A percentile compares a stretch with the other conserved stretches of the same genome.
Conservation (phyloP, 1,284 basidiomycete genomes). For the Gomphus sp. region DNA sequence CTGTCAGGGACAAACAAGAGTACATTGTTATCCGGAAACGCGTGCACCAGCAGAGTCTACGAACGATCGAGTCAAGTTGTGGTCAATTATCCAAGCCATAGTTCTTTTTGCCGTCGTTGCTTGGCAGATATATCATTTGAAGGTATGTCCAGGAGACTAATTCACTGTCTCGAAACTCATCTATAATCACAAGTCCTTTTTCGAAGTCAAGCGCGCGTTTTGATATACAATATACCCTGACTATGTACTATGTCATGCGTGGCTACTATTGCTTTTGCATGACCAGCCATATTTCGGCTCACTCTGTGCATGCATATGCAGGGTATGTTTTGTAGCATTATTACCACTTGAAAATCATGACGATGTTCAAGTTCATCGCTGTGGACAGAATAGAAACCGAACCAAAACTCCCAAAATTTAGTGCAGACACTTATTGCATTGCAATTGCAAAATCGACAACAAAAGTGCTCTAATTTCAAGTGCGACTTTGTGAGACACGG, state of each 20-base stretch:
- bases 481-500: not conserved
- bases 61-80: constrained; percentile 97
- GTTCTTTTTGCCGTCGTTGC: constrained; percentile 62
- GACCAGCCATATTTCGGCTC: not conserved
- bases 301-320: not conserved
- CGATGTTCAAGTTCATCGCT: no score
- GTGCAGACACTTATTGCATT: not conserved
- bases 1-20: no score
- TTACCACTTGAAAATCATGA: no score
- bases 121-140: no score
- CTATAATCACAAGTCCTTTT: no score
- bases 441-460: no score
- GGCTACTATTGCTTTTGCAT: not conserved
- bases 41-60: constrained; percentile 89
- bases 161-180: no score
- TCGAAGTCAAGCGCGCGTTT: constrained; percentile 59
- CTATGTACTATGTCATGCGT: not conserved
- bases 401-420: no score
- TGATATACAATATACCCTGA: constrained; percentile 25
- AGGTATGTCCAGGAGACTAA: no score
- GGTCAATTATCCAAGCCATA: constrained; percentile 87
- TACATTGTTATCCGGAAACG: constrained; percentile 47
- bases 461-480: not conserved
- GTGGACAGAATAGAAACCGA: no score
- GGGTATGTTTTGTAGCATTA: no score